A percentile compares a stretch with the other conserved stretches of the same genome.
phyloP scores from a whole-genome alignment of 176 grass and related monocot species.

The Stipa capillata region DNA sequence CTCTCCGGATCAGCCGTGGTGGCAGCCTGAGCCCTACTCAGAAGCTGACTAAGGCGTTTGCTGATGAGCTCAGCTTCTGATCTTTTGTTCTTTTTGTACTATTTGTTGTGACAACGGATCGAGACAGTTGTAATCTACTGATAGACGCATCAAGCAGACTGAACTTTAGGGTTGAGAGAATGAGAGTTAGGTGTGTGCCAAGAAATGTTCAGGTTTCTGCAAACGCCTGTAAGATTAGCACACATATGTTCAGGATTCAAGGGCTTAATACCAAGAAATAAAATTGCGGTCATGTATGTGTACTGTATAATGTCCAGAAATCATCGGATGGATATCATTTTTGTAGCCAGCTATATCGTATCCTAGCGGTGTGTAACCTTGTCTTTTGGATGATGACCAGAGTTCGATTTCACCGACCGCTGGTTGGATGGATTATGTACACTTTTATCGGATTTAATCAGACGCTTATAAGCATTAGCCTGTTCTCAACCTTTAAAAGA shows the following conservation, averaged over 20 bases:
- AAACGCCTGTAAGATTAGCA: not conserved
- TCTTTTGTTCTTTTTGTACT: not conserved
- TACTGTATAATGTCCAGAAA: not conserved
- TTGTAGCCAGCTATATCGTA: not conserved
- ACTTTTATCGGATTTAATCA: too few relatives aligned
- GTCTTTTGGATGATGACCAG: too few relatives aligned
- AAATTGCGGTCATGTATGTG: not conserved
- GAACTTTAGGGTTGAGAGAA: not conserved
- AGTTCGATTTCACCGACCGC: too few relatives aligned
- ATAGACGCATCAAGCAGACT: not conserved
- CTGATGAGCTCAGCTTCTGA: conserved; percentile 24
- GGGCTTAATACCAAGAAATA: not conserved
- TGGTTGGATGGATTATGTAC: too few relatives aligned
- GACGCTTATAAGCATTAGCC: too few relatives aligned
- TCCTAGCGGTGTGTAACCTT: too few relatives aligned
- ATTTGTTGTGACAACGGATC: not conserved
- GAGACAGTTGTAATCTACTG: not conserved
- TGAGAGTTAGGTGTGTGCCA: not conserved
- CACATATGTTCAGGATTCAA: not conserved
- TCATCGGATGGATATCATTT: not conserved
- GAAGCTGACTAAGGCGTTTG: conserved; percentile 43
- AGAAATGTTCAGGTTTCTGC: not conserved
- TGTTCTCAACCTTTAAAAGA: too few relatives aligned
- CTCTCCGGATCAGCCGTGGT: conserved; percentile 47
- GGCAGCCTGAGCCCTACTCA: conserved; percentile 65